Evolutionary conservation across 1,284 basidiomycete species (phyloP), one percentile per base, ranked within the genome.

Genomic region (Meira nashicola): DNA sequence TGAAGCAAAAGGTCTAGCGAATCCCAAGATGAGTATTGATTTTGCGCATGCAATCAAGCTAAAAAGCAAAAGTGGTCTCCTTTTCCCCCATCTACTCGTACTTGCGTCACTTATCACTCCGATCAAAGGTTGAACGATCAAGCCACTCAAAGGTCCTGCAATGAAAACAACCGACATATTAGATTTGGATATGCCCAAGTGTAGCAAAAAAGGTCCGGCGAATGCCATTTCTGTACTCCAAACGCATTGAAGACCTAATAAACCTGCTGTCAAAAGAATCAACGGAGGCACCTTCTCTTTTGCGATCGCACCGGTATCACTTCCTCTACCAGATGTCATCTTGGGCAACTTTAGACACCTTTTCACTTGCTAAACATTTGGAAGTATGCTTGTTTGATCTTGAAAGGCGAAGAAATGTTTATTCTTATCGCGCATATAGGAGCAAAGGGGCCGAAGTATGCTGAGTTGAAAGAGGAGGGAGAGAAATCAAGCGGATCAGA

Each of bases 91-190:
- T 1, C 59, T 48, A 6, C 69, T 73, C 28, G 73, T 74, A 63
- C 78, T 79, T 9, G 66, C 64, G 60, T 81, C 80, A 2, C 76
- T 72, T 5, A 76, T 54, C 17, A 67, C 67, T 50, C 78, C 73
- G 44, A 79, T 73, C 19, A 74, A 49, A 2, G 80, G 80, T 59
- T 81, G 80, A 1, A 80, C 79, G 12, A 77, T 61, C 6, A 77
- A 65, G 11, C 75, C 75, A 15, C 68, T 71, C 1, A 75, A 55
- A 0, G 75, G 75, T 0, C 73, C 75, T 1, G 70, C 75, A 7
- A 76, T 61, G 37, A 77, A 67, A 9, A 77, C 70, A 6, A 71
- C 58, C 4, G 75, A 69, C 61, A 70, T 72, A 28, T 65, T 48
- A 1, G 68, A 63, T 41, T 73, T 74, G 2, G 68, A 67, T 2